Base-by-base conservation (phyloP, 2,329 filamentous ascomycete species). In the Aspergillus sp. region DNA sequence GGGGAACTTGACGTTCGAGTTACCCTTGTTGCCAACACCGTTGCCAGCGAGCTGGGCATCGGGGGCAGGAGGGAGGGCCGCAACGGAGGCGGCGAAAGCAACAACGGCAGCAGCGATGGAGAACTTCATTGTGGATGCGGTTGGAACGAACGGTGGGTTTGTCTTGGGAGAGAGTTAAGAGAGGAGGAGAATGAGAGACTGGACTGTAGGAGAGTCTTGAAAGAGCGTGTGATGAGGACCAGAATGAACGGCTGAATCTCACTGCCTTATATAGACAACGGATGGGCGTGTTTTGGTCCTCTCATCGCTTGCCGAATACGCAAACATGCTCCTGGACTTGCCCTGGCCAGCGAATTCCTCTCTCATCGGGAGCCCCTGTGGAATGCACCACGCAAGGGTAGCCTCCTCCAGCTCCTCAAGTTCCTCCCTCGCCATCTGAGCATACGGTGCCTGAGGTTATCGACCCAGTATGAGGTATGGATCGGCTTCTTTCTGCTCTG, bases 61-160 rank as follows among this genome's bases (percentile, higher is more conserved):
- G 49, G 62, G 64, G 31, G 56, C 57, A 57, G 68, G 67, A 49
- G 74, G 73, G 13, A 73, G 66, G 57, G 75, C 75, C 59, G 65
- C 69, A 48, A 67, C 75, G 51, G 73, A 67, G 69, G 70, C 70
- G 63, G 75, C 74, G 63, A 77, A 68, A 64, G 71, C 73, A 63
- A 76, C 71, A 59, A 76, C 66, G 67, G 69, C 65, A 64, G 74
- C 64, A 66, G 71, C 65, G 60, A 75, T 59, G 64, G 72, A 67
- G 70, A 77, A 76, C 70, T 77, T 70, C 75, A 77, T 77, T 76
- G 66, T 76, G 73, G 72, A 72, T 67, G 67, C 62, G 68, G 60
- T 60, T 67, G 71, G 64, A 71, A 72, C 62, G 71, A 70, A 68
- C 68, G 69, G 64, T 59, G n/a, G 25, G 59, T 60, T 62, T 61